These are phyloP conservation scores for Cyberlindnera euphorbiae DNA, from an alignment of 805 yeast species.

Conservation along the genomic window DNA sequence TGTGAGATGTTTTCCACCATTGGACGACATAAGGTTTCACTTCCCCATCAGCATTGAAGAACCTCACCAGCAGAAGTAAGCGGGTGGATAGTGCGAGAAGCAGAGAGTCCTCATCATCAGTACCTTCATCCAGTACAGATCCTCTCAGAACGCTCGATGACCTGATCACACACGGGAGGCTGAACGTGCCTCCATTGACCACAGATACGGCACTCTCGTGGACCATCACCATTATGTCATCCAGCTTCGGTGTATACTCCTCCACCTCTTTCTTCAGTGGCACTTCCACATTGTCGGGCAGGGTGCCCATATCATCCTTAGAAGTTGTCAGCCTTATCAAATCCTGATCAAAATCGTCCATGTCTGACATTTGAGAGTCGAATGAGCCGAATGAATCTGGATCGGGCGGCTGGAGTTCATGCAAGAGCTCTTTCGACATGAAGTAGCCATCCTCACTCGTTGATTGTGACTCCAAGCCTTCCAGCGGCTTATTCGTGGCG, in stretches of 20 bases:
- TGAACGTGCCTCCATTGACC: constrained; percentile 9
- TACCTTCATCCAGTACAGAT: constrained; percentile 4
- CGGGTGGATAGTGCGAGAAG: constrained; percentile 36
- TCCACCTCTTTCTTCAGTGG: background rate
- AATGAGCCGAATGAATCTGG: constrained; percentile 20
- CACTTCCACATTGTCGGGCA: background rate
- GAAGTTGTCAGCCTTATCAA: constrained; percentile 5
- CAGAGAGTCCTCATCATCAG: constrained; percentile 32
- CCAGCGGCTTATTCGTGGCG: constrained; percentile 15
- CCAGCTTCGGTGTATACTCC: constrained; percentile 10
- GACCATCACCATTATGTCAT: constrained; percentile 13
- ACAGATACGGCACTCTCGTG: constrained; percentile 15
- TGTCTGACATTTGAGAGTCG: constrained; percentile 14
- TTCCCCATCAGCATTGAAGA: constrained; percentile 24
- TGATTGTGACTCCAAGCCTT: constrained; percentile 15
- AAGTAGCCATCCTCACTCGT: constrained; percentile 21
- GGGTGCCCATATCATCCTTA: background rate
- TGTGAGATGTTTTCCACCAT: constrained; percentile 38
- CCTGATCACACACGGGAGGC: constrained; percentile 15
- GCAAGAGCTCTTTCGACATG: constrained; percentile 26
- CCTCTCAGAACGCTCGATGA: constrained; percentile 19
- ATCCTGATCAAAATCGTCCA: constrained; percentile 16
- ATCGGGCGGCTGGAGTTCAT: constrained; percentile 18
- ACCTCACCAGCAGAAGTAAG: constrained; percentile 33
- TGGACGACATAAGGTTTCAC: constrained; percentile 41